phyloP scores from a whole-genome alignment of 345 rosid species.

The Lumnitzera racemosa region DNA sequence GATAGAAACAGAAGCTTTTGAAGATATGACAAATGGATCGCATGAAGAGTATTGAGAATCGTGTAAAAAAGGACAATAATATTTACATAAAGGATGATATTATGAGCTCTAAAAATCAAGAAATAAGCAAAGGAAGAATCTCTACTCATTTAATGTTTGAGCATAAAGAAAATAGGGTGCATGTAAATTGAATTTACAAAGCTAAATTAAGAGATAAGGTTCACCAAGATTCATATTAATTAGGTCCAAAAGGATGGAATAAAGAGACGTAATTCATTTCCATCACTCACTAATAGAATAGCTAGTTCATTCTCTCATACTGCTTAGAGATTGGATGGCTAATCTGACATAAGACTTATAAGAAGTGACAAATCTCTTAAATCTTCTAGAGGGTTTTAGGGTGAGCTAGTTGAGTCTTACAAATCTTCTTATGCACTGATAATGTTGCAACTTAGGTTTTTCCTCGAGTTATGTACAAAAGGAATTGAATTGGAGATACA shows the following conservation, averaged over 20 bases:
- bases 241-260: slow-evolving; percentile 38
- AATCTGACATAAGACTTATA: slow-evolving; percentile 49
- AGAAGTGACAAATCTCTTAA: slow-evolving; percentile 50
- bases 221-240: slow-evolving; percentile 46
- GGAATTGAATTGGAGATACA: no score
- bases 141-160: slow-evolving; percentile 59
- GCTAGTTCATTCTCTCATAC: slow-evolving; percentile 53
- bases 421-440: not conserved
- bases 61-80: slow-evolving; percentile 25
- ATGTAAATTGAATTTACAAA: slow-evolving; percentile 72
- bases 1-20: no score
- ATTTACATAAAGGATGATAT: slow-evolving; percentile 26
- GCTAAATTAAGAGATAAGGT: slow-evolving; percentile 73
- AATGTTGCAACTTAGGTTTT: no score
- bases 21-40: slow-evolving; percentile 1
- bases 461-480: no score
- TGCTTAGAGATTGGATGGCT: slow-evolving; percentile 43
- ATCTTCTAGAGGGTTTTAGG: slow-evolving; percentile 54
- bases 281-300: slow-evolving; percentile 46
- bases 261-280: slow-evolving; percentile 72
- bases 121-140: slow-evolving; percentile 50
- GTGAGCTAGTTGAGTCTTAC: slow-evolving; percentile 26
- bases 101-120: slow-evolving; percentile 28
- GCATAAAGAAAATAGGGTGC: slow-evolving; percentile 40
- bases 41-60: slow-evolving; percentile 22